Evolutionary conservation across 169 alveolate species (phyloP).

Genomic region (Besnoitia besnoiti): DNA sequence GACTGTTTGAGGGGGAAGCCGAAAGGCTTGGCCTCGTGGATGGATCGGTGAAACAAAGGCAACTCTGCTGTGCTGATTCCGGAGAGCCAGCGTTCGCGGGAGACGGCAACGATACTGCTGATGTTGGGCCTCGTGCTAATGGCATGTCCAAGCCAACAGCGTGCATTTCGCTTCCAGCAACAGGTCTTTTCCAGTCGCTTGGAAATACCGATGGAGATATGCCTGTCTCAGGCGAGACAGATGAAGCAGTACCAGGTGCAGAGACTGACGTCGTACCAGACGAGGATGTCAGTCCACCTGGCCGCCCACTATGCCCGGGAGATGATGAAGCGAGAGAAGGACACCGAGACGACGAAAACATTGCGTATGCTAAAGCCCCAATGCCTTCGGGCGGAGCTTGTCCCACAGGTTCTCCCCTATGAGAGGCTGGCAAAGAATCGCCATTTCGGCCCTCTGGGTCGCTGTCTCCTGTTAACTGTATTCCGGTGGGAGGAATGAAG

Average conservation of each 20-base stretch:
- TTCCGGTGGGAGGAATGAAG: not conserved
- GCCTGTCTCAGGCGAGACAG: not conserved
- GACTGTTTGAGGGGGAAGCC: too few species aligned
- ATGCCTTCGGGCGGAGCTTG: not conserved
- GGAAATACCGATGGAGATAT: not conserved
- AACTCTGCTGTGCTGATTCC: too few species aligned
- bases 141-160: not conserved
- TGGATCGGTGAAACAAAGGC: too few species aligned
- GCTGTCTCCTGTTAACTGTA: not conserved
- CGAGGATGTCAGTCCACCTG: too few species aligned
- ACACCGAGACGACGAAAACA: not conserved
- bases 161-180: not conserved
- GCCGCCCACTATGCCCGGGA: too few species aligned
- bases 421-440: not conserved
- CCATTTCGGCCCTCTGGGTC: not conserved
- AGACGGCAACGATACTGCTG: too few species aligned
- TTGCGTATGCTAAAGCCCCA: not conserved
- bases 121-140: too few species aligned
- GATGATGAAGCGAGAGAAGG: not conserved
- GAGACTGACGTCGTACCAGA: not conserved
- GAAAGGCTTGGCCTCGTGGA: too few species aligned
- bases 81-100: too few species aligned
- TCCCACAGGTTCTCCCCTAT: not conserved
- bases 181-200: not conserved
- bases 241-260: not conserved